These are phyloP conservation scores for Mucor circinelloides DNA, from an alignment of 371 early-diverging fungal species.

Conservation along the genomic window DNA sequence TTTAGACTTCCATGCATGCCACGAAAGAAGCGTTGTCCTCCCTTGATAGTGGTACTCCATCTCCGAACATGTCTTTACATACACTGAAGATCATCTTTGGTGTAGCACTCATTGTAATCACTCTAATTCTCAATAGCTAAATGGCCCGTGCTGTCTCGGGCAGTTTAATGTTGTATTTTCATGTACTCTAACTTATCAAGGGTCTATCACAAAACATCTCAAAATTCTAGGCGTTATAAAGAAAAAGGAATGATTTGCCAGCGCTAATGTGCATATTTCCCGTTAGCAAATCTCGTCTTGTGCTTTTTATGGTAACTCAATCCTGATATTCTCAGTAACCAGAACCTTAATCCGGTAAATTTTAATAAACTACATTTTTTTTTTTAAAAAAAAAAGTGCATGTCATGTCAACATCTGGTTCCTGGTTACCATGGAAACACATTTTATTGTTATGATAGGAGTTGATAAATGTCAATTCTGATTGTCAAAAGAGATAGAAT, in stretches of 20 bases:
- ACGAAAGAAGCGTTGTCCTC: constrained; percentile 1
- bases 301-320: neutral
- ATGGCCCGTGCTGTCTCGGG: neutral
- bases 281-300: neutral
- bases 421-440: neutral
- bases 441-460: neutral
- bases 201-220: too few species aligned
- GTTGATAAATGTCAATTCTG: neutral
- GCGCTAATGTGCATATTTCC: neutral
- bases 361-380: neutral
- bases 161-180: neutral
- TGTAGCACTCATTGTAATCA: neutral
- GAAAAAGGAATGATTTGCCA: neutral
- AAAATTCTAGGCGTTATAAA: neutral
- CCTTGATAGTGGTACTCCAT: neutral
- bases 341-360: neutral
- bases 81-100: neutral
- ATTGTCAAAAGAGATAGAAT: neutral
- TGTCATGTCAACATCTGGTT: neutral
- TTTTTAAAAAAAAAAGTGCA: too few species aligned
- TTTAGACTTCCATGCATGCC: constrained; percentile 1
- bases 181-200: neutral
- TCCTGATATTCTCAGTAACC: neutral
- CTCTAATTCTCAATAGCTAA: neutral
- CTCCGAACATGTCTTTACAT: constrained; percentile 2